Evolutionary conservation across 2,329 filamentous ascomycete species (phyloP).

Genomic region (Diplodia sapinea): DNA sequence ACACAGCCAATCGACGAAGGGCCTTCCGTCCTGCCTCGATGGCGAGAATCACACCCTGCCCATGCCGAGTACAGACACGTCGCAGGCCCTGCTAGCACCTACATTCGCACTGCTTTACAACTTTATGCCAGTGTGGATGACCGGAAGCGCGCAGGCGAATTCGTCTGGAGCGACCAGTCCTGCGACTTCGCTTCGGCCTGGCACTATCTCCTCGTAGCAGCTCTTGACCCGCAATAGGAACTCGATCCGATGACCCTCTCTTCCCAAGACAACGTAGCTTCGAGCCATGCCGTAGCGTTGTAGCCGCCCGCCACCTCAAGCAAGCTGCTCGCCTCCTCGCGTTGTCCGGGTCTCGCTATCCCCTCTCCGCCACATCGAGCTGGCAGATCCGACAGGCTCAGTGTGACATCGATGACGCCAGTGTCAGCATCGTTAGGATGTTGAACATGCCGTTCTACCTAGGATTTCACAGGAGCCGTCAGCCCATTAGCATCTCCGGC

Average conservation of each 20-base stretch:
- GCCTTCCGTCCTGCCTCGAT: slow-evolving; percentile 1
- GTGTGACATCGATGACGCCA: background rate
- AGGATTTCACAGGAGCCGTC: slow-evolving; percentile 14
- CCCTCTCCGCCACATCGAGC: background rate
- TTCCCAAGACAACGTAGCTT: background rate
- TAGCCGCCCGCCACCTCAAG: background rate
- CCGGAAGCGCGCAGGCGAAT: slow-evolving; percentile 19
- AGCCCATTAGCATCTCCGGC: slow-evolving; percentile 3
- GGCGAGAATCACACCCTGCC: slow-evolving; percentile 17
- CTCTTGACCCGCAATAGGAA: slow-evolving; percentile 11
- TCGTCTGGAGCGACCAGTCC: slow-evolving; percentile 12
- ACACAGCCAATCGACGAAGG: slow-evolving; percentile 7
- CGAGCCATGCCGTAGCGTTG: slow-evolving; percentile 1
- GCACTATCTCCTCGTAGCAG: slow-evolving; percentile 11
- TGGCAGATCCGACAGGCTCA: background rate
- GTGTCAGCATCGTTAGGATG: background rate
- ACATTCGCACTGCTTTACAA: slow-evolving; percentile 12
- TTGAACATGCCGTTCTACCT: slow-evolving; percentile 4
- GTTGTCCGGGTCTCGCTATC: background rate
- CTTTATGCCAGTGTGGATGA: slow-evolving; percentile 11
- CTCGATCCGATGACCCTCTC: slow-evolving; percentile 19
- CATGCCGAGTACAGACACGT: background rate
- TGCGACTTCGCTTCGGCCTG: slow-evolving; percentile 25
- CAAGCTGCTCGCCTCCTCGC: background rate
- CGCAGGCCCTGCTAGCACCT: slow-evolving; percentile 9